Percentiles rank a stretch among this genome's conserved stretches.
phyloP scores from a whole-genome alignment of 106 monocot species.

The Agapanthus africanus region DNA sequence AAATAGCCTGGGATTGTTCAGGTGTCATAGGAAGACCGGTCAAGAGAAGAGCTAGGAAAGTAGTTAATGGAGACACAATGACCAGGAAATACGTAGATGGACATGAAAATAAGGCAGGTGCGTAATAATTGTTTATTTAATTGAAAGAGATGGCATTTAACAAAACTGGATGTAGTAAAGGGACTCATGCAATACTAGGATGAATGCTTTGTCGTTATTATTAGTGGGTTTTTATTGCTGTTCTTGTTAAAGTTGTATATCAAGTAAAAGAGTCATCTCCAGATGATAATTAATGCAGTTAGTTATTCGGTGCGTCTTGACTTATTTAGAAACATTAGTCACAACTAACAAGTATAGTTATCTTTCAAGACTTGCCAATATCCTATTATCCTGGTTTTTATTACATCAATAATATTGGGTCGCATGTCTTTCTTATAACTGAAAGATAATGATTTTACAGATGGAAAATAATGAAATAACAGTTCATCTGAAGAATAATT shows the following conservation, averaged over 20 bases:
- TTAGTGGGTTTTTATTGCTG: not conserved
- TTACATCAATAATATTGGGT: not conserved
- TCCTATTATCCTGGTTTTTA: not conserved
- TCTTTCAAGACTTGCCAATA: too few relatives aligned
- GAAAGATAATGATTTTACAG: too few relatives aligned
- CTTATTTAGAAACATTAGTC: not conserved
- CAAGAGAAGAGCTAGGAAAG: not conserved
- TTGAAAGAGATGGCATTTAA: not conserved
- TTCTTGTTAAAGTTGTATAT: not conserved
- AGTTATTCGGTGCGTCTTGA: not conserved
- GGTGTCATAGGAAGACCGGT: not conserved
- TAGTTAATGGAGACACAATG: not conserved
- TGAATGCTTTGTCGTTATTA: not conserved
- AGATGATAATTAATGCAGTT: not conserved
- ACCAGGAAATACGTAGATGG: not conserved
- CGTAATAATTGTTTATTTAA: not conserved
- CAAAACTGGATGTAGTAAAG: not conserved
- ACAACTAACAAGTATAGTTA: too few relatives aligned
- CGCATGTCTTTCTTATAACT: too few relatives aligned
- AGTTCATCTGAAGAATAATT: too few relatives aligned
- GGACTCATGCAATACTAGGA: not conserved
- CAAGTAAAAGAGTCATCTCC: not conserved
- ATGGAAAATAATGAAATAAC: not conserved
- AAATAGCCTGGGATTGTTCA: not conserved
- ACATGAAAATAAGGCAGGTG: not conserved